Evolutionary conservation across 805 yeast genomes (phyloP).

Genomic region (Saturnispora saitoi): DNA sequence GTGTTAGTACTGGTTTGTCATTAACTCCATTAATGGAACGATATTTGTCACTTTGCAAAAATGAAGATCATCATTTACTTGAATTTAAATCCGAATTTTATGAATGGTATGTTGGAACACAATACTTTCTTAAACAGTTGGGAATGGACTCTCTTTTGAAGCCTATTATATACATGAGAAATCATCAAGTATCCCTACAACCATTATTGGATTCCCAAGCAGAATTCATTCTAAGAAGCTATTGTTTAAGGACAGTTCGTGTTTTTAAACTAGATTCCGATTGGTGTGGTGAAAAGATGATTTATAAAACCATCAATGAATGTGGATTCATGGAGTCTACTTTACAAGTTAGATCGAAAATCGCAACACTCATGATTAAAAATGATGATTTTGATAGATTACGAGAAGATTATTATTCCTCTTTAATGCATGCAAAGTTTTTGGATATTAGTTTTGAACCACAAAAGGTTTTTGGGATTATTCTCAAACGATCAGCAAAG

Average conservation of each 20-base stretch:
- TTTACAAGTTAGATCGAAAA: not conserved
- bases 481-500: constrained; percentile 2
- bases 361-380: not conserved
- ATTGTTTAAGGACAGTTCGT: constrained; percentile 1
- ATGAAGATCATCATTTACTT: not conserved
- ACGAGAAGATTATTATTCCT: constrained; percentile 1
- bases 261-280: not conserved
- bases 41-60: not conserved
- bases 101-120: constrained; percentile 1
- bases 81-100: not conserved
- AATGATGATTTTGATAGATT: constrained; percentile 3
- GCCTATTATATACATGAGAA: not conserved
- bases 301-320: not conserved
- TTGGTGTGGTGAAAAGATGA: constrained; percentile 4
- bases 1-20: not conserved
- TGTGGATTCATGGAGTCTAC: not conserved
- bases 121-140: not conserved
- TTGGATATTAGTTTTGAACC: not conserved
- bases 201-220: not conserved
- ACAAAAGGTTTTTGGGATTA: constrained; percentile 1
- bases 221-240: not conserved
- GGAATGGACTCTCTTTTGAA: not conserved
- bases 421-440: not conserved
- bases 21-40: not conserved
- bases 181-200: not conserved